Percentiles rank a stretch among this genome's conserved stretches.
Conservation (phyloP, 2,329 filamentous ascomycete genomes). For the Leptographium flavum region DNA sequence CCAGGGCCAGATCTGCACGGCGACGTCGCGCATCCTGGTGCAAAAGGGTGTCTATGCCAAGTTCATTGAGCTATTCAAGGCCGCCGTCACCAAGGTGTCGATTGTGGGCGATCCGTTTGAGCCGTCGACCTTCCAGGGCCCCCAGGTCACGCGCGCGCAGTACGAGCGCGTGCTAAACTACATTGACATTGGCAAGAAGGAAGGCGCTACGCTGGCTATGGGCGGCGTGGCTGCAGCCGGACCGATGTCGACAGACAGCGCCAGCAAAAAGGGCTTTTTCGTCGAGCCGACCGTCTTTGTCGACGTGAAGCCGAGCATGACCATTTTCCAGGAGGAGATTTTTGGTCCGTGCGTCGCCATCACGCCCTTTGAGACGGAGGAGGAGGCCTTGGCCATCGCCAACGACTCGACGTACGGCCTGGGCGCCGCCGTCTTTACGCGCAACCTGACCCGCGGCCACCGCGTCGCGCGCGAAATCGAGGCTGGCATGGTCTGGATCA, state of each 20-base stretch:
- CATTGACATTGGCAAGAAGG: constrained; percentile 50
- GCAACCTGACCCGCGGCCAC: constrained; percentile 32
- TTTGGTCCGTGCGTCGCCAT: constrained; percentile 22
- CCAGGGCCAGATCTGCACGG: constrained; percentile 47
- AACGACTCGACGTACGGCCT: constrained; percentile 41
- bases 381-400: constrained; percentile 21
- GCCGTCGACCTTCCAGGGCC: constrained; percentile 54
- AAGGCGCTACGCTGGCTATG: constrained; percentile 46
- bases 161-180: constrained; percentile 54
- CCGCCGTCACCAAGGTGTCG: constrained; percentile 39
- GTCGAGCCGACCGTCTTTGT: constrained; percentile 22
- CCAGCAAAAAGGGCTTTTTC: constrained; percentile 21
- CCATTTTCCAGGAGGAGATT: constrained; percentile 22
- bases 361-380: constrained; percentile 20
- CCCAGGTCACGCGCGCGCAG: constrained; percentile 53
- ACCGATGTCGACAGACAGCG: constrained; percentile 27
- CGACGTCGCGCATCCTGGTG: constrained; percentile 45
- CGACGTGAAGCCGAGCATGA: constrained; percentile 20
- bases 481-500: constrained; percentile 37
- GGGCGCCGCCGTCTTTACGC: constrained; percentile 42
- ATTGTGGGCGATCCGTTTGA: constrained; percentile 54
- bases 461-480: constrained; percentile 37
- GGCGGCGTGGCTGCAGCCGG: constrained; percentile 35
- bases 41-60: constrained; percentile 42
- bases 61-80: constrained; percentile 49